Percentiles rank a stretch among this genome's conserved stretches.
Evolutionary conservation across 179 eudicot genomes (phyloP).

Genomic region (Actinidia arguta): DNA sequence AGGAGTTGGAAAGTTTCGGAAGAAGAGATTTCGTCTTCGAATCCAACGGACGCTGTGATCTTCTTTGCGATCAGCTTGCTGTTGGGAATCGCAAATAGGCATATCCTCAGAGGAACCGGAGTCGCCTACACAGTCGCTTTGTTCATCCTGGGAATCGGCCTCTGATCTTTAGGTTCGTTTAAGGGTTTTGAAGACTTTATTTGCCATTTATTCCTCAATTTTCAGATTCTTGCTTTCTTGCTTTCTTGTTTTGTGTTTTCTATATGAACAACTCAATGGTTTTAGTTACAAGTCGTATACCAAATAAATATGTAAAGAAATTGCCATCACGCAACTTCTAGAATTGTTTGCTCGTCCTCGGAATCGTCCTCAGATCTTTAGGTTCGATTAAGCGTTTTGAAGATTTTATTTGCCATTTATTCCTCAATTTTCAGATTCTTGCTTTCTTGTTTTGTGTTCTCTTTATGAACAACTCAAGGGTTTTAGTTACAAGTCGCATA

Average conservation of each 20-base stretch:
- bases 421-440: background rate
- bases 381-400: conserved; percentile 26
- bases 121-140: conserved; percentile 91
- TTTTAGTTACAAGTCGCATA: too few species aligned
- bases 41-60: conserved; percentile 75
- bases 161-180: conserved; percentile 57
- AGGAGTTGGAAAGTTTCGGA: conserved; percentile 11
- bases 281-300: too few species aligned
- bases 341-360: conserved; percentile 76
- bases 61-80: conserved; percentile 73
- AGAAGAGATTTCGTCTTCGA: conserved; percentile 27
- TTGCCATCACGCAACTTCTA: too few species aligned
- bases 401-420: background rate
- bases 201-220: background rate
- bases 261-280: too few species aligned
- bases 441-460: too few species aligned
- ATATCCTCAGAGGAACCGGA: conserved; percentile 74
- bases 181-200: background rate
- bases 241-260: too few species aligned
- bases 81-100: conserved; percentile 79
- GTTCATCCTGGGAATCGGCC: conserved; percentile 75
- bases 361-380: conserved; percentile 70
- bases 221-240: background rate
- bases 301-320: too few species aligned
- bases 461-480: too few species aligned